Evolutionary conservation across 1,284 basidiomycete species (phyloP), one percentile per base, ranked within the genome.

Genomic region (Stereum hirsutum): DNA sequence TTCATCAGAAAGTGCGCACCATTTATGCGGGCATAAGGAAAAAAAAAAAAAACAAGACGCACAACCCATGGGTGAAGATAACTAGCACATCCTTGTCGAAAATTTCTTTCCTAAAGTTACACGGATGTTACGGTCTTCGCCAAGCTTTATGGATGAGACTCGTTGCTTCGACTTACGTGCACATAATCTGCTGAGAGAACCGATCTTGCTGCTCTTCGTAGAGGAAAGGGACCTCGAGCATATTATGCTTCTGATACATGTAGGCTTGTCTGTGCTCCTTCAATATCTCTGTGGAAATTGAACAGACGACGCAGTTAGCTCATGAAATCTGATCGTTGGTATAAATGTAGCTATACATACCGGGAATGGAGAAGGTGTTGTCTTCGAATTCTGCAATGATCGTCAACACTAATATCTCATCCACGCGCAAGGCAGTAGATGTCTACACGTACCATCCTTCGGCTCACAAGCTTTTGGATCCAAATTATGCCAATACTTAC

Each of bases 61-160:
- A 93, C 92, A 94, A 89, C 68, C 96, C 92, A 63, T 96, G 93
- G 7, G 87, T 78, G 53, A 95, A 87, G 30, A 95, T 62, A 19
- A 96, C 74, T 26, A 94, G 57, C 0, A 80, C 84, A 26, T 78
- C 67, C 47, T 75, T 84, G 45, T 75, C 75, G 58, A 80, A 78
- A 40, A 84, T 61, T 58, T 89, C 81, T 27, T 64, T 56, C 17
- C 86, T 55, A 35, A 23, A 21, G 5, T n/a, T n/a, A 44, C 12
- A 49, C 20, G 44, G 36, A n/a, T n/a, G n/a, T n/a, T n/a, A n/a
- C n/a, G n/a, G n/a, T n/a, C n/a, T n/a, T n/a, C n/a, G n/a, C n/a
- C n/a, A n/a, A 12, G 15, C 35, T 24, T 30, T 30, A 30, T 8
- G n/a, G 28, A 30, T 30, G 10, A 30, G 8, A n/a, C 28, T n/a